Evolutionary conservation across 2,329 filamentous ascomycete genomes (phyloP), one percentile per base, ranked within the genome.

Genomic region (Pseudocercospora macadamiae): DNA sequence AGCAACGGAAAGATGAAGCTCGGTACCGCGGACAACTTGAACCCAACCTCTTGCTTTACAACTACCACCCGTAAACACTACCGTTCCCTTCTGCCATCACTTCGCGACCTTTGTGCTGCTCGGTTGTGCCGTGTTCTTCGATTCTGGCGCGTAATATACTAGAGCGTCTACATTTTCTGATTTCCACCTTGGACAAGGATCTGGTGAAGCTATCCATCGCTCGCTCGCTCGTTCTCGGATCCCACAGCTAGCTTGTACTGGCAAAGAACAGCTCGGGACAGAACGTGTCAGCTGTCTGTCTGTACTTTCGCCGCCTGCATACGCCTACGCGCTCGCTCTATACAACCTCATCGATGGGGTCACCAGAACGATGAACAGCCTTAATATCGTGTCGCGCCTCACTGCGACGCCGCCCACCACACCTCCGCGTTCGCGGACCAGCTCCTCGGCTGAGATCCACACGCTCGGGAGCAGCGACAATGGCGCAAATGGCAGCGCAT

Each of bases 361-460:
- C 54, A 51, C 32, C 51, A 48, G 32, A 47, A 90, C 83, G 79
- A 97, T 97, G 93, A 97, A 97, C 87, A 96, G 93, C 71, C 83
- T 96, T 81, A 96, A 95, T 80, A 91, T 96, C 76, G 86, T 97
- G 75, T 95, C 91, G 72, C 87, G 90, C 74, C 84, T 87, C 72
- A 83, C 84, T 72, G 81, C 80, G 72, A 82, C 83, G 64, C 79
- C 83, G 65, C 77, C 77, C 60, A 74, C 82, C 54, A 76, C 74
- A 55, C 78, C 79, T 58, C 72, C 77, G 59, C 81, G 82, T 64
- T 81, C 82, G 62, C 81, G 83, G 25, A 71, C 67, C 21, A 60
- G 64, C 48, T 70, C 67, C 36, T 65, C 66, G 21, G 64, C 66
- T 36, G 55, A 68, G 16, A 56, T 66, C 25, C 52, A 63, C 12